Conservation (phyloP, 73 alveolate species). For the Tetrahymena thermophila region DNA sequence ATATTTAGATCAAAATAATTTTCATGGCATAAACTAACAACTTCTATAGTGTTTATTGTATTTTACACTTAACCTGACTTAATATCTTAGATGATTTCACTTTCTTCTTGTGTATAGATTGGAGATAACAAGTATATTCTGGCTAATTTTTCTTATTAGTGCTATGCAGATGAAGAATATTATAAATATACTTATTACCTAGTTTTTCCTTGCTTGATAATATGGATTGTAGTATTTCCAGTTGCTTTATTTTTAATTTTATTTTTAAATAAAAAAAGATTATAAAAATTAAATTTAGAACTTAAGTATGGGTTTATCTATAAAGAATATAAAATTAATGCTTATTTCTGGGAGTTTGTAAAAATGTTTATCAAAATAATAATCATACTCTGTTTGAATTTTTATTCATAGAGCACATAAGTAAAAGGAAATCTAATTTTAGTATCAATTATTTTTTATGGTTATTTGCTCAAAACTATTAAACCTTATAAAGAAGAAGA, state of each 20-base stretch:
- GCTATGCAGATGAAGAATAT: conserved; percentile 12
- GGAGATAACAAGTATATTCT: neutral
- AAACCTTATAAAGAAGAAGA: neutral
- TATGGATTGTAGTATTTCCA: conserved; percentile 20
- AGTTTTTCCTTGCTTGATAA: conserved; percentile 1
- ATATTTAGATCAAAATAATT: too few species aligned
- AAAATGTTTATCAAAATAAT: neutral
- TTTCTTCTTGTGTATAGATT: conserved; percentile 7
- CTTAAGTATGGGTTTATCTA: neutral
- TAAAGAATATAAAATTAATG: neutral
- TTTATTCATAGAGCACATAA: neutral
- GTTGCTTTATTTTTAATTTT: neutral
- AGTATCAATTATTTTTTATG: neutral
- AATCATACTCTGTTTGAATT: neutral
- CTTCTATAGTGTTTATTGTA: neutral
- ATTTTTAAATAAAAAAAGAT: neutral
- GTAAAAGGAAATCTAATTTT: neutral
- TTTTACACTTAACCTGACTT: neutral
- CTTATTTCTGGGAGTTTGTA: neutral
- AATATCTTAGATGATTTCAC: neutral
- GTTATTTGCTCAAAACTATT: neutral
- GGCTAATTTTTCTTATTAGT: neutral
- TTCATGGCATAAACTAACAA: neutral
- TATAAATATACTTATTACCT: neutral
- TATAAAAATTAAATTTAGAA: neutral